Base-by-base conservation (phyloP, 305 asterid genomes). In the Lippia alba region DNA sequence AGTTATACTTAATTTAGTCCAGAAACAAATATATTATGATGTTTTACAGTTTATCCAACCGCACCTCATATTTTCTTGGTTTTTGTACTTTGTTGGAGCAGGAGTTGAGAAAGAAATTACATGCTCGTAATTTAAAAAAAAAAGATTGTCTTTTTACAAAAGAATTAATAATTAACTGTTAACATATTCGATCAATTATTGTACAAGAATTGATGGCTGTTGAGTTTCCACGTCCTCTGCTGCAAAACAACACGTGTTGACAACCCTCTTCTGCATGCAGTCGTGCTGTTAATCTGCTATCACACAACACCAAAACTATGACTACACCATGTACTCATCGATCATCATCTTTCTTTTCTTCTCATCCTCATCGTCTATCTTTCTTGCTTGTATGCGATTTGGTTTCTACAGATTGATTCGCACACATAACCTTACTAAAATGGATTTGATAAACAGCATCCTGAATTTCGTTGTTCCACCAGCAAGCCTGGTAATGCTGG, bases 381-480 rank as follows among this genome's bases (percentile, higher is more conserved):
- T 44, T 11, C 18, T 32, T 57, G 9, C 41, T 6, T 12, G 12
- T 49, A 36, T 6, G 7, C 11, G 16, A n/a, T 56, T 30, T 20
- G 40, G 50, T 14, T 45, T 45, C 51, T 3, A 14, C 18, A 14
- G 18, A 12, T 48, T 12, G 14, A 33, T 8, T 14, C 12, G 17
- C 5, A 65, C 14, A 1, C 41, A 44, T 44, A 44, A 6, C 14
- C 30, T 24, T 24, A 10, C 3, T 44, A 44, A 5, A 51, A 82
- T 89, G 97, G 92, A 88, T 74, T 68, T 85, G 71, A 46, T 89
- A 1, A 85, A 84, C 72, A 67, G 76, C 0, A 74, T 79, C 46
- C 76, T 94, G 44, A 88, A 91, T 74, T 74, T 86, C n/a, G 74
- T 89, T 62, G 94, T 86, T 76, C 96, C 97, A 39, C 97, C 99